Percentiles rank a stretch among this genome's conserved stretches.
Conservation (phyloP, 768 basidiomycete species). For the Termitomyces sp. region DNA sequence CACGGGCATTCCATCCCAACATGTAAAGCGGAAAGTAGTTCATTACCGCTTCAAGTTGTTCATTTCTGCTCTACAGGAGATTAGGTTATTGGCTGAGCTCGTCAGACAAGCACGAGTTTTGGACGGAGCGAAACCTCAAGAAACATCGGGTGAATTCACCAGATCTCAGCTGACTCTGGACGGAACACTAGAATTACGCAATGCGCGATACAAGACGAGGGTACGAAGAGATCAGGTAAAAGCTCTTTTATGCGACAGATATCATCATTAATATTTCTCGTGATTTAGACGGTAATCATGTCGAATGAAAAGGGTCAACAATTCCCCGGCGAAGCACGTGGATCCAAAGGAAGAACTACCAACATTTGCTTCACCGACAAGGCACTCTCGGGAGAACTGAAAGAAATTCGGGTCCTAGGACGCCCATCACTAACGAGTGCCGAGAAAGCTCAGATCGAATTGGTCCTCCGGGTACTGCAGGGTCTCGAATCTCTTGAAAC, state of each 20-base stretch:
- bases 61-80: conserved; percentile 19
- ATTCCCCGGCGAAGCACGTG: conserved; percentile 24
- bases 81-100: conserved; percentile 23
- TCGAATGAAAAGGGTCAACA: conserved; percentile 24
- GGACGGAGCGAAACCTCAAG: conserved; percentile 25
- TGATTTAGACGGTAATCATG: conserved; percentile 23
- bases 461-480: conserved; percentile 30
- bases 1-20: conserved; percentile 13
- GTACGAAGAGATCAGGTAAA: conserved; percentile 31
- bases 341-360: conserved; percentile 28
- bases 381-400: conserved; percentile 17
- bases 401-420: conserved; percentile 33
- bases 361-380: conserved; percentile 21
- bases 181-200: conserved; percentile 25
- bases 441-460: conserved; percentile 31
- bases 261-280: neutral
- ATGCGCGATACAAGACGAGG: conserved; percentile 36
- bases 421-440: conserved; percentile 31
- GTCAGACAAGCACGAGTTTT: conserved; percentile 26
- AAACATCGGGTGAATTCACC: conserved; percentile 27
- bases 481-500: conserved; percentile 20
- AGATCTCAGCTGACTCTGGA: conserved; percentile 16
- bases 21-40: conserved; percentile 12
- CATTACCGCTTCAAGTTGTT: neutral
- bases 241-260: neutral